Percentiles rank a stretch among this genome's conserved stretches.
Conservation (phyloP, 768 basidiomycete species). For the Termitomyces sp. region DNA sequence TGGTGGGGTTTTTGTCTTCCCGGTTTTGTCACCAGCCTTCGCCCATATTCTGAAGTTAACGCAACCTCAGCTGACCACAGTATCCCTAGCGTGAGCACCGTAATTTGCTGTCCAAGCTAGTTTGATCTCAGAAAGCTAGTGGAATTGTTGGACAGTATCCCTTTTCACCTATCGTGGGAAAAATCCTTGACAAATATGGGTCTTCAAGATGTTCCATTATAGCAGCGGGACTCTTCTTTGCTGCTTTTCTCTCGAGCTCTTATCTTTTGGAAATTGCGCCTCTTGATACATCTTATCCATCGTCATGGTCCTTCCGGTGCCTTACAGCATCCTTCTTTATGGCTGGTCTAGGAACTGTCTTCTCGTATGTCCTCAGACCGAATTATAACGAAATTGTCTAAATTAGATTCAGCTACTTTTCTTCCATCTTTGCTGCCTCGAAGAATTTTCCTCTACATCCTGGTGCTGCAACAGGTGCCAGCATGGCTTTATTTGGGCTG, state of each 20-base stretch:
- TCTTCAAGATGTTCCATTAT: slow-evolving; percentile 63
- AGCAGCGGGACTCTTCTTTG: slow-evolving; percentile 51
- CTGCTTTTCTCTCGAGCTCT: slow-evolving; percentile 61
- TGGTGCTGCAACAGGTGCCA: slow-evolving; percentile 61
- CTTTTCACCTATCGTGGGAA: slow-evolving; percentile 64
- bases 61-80: slow-evolving; percentile 75
- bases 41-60: slow-evolving; percentile 55
- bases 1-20: slow-evolving; percentile 79
- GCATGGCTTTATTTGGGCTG: slow-evolving; percentile 73
- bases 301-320: slow-evolving; percentile 40
- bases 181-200: slow-evolving; percentile 60
- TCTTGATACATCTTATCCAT: slow-evolving; percentile 28
- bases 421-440: slow-evolving; percentile 70
- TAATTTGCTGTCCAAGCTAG: not conserved
- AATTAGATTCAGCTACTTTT: slow-evolving; percentile 47
- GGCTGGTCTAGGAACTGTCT: slow-evolving; percentile 62
- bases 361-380: slow-evolving; percentile 48
- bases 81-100: slow-evolving; percentile 62
- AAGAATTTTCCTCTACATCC: slow-evolving; percentile 61
- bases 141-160: slow-evolving; percentile 83
- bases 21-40: slow-evolving; percentile 63
- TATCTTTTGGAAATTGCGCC: slow-evolving; percentile 46
- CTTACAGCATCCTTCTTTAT: slow-evolving; percentile 58
- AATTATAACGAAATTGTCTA: not conserved
- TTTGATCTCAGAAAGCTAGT: slow-evolving; percentile 29